These are phyloP conservation scores for Pseudogymnoascus sp. DNA, from an alignment of 2,329 filamentous ascomycete genomes.

Conservation along the genomic window DNA sequence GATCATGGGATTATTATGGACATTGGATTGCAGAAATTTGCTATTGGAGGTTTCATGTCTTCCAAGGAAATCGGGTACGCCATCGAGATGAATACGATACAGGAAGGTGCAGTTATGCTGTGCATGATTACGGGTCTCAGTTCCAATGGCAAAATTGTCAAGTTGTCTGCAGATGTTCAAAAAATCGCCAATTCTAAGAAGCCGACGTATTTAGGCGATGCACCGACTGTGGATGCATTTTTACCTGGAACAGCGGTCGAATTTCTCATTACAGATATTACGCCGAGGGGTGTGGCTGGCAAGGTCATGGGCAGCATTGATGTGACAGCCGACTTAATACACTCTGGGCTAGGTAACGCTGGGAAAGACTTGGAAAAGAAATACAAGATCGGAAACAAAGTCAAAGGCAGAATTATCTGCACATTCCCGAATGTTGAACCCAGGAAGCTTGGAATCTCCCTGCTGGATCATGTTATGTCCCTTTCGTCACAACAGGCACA, in stretches of 20 bases:
- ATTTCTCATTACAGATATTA: constrained; percentile 69
- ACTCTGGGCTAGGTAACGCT: constrained; percentile 68
- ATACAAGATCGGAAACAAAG: constrained; percentile 74
- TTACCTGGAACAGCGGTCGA: constrained; percentile 87
- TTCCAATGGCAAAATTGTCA: constrained; percentile 72
- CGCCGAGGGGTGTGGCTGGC: constrained; percentile 66
- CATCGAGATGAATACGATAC: constrained; percentile 57
- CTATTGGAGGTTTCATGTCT: constrained; percentile 73
- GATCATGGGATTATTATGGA: constrained; percentile 95
- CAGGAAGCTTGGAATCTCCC: constrained; percentile 77
- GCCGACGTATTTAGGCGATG: constrained; percentile 58
- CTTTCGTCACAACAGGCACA: constrained; percentile 40
- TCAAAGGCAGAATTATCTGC: constrained; percentile 80
- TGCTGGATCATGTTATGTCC: constrained; percentile 73
- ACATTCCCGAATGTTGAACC: constrained; percentile 72
- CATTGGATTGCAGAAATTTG: constrained; percentile 60
- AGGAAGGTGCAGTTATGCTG: constrained; percentile 76
- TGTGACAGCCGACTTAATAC: constrained; percentile 81
- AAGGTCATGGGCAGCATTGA: constrained; percentile 90
- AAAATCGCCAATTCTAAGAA: constrained; percentile 60
- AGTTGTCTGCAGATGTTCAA: constrained; percentile 67
- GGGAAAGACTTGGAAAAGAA: constrained; percentile 63
- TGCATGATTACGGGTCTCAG: constrained; percentile 70
- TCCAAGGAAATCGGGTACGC: constrained; percentile 68
- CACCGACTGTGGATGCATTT: constrained; percentile 81